Conservation (phyloP, 129 eudicot species). For the Lactuca saligna region DNA sequence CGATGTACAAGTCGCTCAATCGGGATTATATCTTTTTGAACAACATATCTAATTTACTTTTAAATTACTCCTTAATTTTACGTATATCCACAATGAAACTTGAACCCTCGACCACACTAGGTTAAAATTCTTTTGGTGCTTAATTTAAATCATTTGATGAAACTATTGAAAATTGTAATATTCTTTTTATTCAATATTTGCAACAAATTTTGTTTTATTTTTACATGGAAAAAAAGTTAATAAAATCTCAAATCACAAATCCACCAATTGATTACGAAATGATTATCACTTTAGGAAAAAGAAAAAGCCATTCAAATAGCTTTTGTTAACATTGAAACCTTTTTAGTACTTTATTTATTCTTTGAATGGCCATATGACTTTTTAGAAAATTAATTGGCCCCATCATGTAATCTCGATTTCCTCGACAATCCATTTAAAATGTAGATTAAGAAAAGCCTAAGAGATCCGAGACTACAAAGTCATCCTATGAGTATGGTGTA, state of each 20-base stretch:
- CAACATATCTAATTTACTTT: too few relatives aligned
- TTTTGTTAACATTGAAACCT: constrained; percentile 18
- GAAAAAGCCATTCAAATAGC: constrained; percentile 35
- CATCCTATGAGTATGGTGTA: too few relatives aligned
- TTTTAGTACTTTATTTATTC: constrained; percentile 29
- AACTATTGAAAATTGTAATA: too few relatives aligned
- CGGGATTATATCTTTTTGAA: not conserved
- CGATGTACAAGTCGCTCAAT: not conserved
- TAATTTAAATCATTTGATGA: too few relatives aligned
- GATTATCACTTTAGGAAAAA: constrained; percentile 37
- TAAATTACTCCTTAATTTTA: too few relatives aligned
- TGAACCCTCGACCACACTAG: too few relatives aligned
- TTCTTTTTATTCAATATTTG: not conserved
- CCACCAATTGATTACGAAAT: constrained; percentile 34
- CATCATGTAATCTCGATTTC: not conserved
- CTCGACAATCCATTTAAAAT: not conserved
- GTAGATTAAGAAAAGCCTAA: too few relatives aligned
- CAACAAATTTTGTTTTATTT: not conserved
- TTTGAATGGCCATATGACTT: constrained; percentile 17
- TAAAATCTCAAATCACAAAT: constrained; percentile 7
- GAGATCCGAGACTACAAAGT: too few relatives aligned
- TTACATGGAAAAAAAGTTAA: not conserved
- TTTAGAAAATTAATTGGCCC: not conserved
- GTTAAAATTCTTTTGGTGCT: too few relatives aligned
- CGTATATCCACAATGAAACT: too few relatives aligned